Conservation (phyloP, 1,284 basidiomycete genomes). For the Crucibulum cyathiforme region DNA sequence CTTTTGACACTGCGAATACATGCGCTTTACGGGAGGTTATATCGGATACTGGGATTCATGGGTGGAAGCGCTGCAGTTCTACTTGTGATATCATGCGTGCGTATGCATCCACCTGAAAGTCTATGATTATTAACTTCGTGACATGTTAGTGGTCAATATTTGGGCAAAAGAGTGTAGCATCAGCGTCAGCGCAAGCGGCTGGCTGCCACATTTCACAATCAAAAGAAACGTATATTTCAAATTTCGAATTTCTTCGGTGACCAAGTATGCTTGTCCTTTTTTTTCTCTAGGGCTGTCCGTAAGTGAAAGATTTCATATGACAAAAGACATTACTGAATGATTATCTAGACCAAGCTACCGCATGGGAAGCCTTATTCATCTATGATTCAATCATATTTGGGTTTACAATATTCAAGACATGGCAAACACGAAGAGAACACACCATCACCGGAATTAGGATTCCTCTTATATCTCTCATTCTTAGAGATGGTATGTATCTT, state of each 20-base stretch:
- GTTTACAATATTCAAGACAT: slow-evolving; percentile 44
- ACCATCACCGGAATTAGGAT: slow-evolving; percentile 23
- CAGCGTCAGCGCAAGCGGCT: slow-evolving; percentile 15
- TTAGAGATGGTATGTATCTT: slow-evolving; percentile 43
- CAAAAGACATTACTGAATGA: not conserved
- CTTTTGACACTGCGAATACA: slow-evolving; percentile 47
- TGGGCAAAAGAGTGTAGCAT: slow-evolving; percentile 28
- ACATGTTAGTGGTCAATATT: slow-evolving; percentile 42
- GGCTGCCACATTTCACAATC: slow-evolving; percentile 43
- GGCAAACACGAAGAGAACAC: slow-evolving; percentile 30
- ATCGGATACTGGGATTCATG: slow-evolving; percentile 34
- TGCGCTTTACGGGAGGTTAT: slow-evolving; percentile 44
- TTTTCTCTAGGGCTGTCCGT: slow-evolving; percentile 6
- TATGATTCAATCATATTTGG: slow-evolving; percentile 46
- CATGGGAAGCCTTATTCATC: slow-evolving; percentile 50
- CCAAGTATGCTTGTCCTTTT: not conserved
- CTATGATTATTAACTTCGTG: not conserved
- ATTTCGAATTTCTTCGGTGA: not conserved
- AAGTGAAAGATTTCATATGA: not conserved
- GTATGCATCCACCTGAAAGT: slow-evolving; percentile 5
- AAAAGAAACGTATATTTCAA: slow-evolving; percentile 32
- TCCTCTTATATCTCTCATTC: slow-evolving; percentile 38
- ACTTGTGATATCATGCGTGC: slow-evolving; percentile 28
- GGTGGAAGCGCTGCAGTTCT: slow-evolving; percentile 31
- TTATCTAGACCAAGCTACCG: slow-evolving; percentile 37